phyloP scores from a whole-genome alignment of 345 rosid species.

The Linum tenue region DNA sequence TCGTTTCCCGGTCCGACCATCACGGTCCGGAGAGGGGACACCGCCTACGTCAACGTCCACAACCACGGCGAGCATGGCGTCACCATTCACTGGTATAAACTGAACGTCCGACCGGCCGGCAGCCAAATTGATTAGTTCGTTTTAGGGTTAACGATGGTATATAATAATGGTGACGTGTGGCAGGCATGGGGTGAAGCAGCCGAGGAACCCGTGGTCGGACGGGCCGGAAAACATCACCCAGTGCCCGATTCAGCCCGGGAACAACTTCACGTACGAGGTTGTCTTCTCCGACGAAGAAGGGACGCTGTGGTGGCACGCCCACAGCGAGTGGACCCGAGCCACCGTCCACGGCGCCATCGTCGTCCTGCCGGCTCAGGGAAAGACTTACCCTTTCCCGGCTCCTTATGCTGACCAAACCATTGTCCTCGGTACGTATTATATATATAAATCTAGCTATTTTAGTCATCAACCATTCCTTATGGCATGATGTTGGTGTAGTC shows the following conservation, averaged over 20 bases:
- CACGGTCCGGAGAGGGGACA: conserved; percentile 32
- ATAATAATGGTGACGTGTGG: neutral
- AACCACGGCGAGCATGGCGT: conserved; percentile 37
- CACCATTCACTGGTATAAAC: conserved; percentile 43
- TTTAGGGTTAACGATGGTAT: no score
- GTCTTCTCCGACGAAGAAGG: neutral
- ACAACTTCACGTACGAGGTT: neutral
- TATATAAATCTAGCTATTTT: no score
- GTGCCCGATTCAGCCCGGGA: neutral
- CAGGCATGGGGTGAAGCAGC: neutral
- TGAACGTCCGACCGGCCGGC: neutral
- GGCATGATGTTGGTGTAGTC: no score
- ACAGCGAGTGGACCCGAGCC: neutral
- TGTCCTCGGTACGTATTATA: neutral
- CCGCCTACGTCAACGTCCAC: conserved; percentile 31
- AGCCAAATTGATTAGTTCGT: no score
- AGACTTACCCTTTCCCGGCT: neutral
- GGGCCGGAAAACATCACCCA: neutral
- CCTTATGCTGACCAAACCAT: neutral
- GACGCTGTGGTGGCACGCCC: neutral
- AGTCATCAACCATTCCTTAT: no score
- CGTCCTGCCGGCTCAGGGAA: neutral
- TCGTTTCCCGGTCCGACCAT: conserved; percentile 28
- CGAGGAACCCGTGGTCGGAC: neutral
- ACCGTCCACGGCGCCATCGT: neutral